Conservation (phyloP, 495 filamentous ascomycete genomes). For the Lindgomyces ingoldianus region DNA sequence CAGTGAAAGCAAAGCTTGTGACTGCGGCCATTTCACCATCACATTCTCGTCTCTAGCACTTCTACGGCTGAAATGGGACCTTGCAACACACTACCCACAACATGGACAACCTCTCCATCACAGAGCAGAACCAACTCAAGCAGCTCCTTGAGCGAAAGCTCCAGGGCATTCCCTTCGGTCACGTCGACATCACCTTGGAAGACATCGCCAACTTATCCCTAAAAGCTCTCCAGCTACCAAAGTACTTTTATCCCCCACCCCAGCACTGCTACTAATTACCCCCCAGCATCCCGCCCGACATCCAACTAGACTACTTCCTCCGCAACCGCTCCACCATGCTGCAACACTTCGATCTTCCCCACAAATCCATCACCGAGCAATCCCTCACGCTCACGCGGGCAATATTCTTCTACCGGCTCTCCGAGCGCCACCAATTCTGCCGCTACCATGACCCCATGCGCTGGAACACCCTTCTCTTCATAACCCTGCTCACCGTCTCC, state of each 20-base stretch:
- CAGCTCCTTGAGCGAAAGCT: background rate
- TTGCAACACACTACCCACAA: too few relatives aligned
- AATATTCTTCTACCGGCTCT: constrained; percentile 22
- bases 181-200: background rate
- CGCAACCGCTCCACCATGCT: constrained; percentile 1
- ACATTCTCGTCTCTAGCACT: too few relatives aligned
- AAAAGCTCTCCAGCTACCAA: background rate
- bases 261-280: background rate
- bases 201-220: constrained; percentile 7
- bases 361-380: constrained; percentile 2
- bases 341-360: background rate
- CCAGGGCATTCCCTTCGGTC: background rate
- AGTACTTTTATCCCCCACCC: background rate
- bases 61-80: too few relatives aligned
- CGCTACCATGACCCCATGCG: constrained; percentile 15
- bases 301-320: constrained; percentile 21
- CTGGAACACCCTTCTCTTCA: constrained; percentile 13
- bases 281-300: constrained; percentile 8
- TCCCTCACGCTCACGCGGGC: constrained; percentile 4
- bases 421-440: constrained; percentile 3
- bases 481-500: constrained; percentile 4
- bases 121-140: background rate
- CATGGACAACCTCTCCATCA: background rate
- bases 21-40: too few relatives aligned
- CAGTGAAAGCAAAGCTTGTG: too few relatives aligned